Evolutionary conservation across 2,329 filamentous ascomycete genomes (phyloP).

Genomic region (Colletotrichum ledebouriae): DNA sequence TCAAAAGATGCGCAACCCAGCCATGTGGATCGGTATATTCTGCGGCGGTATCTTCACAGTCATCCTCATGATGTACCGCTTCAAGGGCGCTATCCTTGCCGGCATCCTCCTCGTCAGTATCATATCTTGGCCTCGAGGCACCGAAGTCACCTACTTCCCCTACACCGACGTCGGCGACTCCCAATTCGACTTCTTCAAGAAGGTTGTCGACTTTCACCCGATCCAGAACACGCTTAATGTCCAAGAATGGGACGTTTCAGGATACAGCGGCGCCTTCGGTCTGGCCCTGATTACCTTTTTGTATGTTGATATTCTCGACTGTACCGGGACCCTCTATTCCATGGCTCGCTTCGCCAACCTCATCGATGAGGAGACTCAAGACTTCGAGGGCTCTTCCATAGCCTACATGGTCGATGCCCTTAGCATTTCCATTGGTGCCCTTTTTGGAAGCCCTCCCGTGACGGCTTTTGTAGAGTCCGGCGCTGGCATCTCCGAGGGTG

Average conservation of each 20-base stretch:
- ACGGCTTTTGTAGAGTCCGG: slow-evolving; percentile 92
- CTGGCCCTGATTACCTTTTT: slow-evolving; percentile 89
- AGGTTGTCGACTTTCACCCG: slow-evolving; percentile 86
- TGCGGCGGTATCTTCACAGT: slow-evolving; percentile 85
- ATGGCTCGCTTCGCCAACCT: slow-evolving; percentile 89
- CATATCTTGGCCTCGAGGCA: slow-evolving; percentile 87
- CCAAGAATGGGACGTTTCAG: slow-evolving; percentile 79
- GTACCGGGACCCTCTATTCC: slow-evolving; percentile 87
- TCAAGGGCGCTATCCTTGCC: slow-evolving; percentile 88
- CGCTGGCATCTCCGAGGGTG: slow-evolving; percentile 89
- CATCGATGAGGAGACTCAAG: slow-evolving; percentile 84
- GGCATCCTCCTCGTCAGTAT: slow-evolving; percentile 88
- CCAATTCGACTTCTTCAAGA: slow-evolving; percentile 87
- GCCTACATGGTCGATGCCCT: slow-evolving; percentile 89
- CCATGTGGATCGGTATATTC: slow-evolving; percentile 92
- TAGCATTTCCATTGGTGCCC: slow-evolving; percentile 81
- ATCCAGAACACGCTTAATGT: slow-evolving; percentile 78
- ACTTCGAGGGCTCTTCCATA: slow-evolving; percentile 87
- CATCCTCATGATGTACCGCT: slow-evolving; percentile 84
- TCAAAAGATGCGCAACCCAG: slow-evolving; percentile 84
- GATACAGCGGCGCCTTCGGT: slow-evolving; percentile 81
- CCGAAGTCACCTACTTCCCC: slow-evolving; percentile 85
- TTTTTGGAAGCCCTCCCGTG: slow-evolving; percentile 84
- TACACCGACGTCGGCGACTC: slow-evolving; percentile 76
- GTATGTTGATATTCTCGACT: slow-evolving; percentile 91